A percentile compares a stretch with the other conserved stretches of the same genome.
phyloP scores from a whole-genome alignment of 2,329 filamentous ascomycete genomes.

The Orbilia blumenaviensis region DNA sequence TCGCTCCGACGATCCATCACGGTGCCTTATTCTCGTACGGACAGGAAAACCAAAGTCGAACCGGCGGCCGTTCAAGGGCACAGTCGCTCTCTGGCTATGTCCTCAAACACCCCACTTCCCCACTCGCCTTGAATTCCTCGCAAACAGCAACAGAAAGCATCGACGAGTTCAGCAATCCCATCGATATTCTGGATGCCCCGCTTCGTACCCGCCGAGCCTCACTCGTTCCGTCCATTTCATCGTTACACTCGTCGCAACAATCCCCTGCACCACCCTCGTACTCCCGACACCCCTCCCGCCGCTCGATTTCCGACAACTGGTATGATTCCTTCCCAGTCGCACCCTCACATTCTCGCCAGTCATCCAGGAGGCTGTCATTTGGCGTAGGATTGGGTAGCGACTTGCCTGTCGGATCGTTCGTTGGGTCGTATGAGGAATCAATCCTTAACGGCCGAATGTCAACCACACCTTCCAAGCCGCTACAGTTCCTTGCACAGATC shows the following conservation, averaged over 20 bases:
- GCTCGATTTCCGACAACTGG: constrained; percentile 67
- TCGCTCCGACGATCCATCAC: constrained; percentile 57
- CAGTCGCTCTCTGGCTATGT: constrained; percentile 80
- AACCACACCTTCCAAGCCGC: constrained; percentile 87
- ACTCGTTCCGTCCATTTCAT: constrained; percentile 71
- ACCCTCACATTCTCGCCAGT: constrained; percentile 66
- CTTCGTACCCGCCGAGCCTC: constrained; percentile 74
- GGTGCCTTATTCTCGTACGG: constrained; percentile 32
- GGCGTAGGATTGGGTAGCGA: constrained; percentile 75
- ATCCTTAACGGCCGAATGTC: constrained; percentile 96
- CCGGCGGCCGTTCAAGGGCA: constrained; percentile 58
- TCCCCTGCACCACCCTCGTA: constrained; percentile 52
- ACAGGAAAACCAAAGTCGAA: constrained; percentile 55
- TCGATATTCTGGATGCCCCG: constrained; percentile 60
- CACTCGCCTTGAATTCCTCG: constrained; percentile 77
- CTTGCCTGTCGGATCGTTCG: constrained; percentile 90
- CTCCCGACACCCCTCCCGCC: constrained; percentile 74
- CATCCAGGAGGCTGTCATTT: constrained; percentile 73
- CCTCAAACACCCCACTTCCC: constrained; percentile 88
- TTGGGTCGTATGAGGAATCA: constrained; percentile 96
- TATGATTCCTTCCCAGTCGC: constrained; percentile 60
- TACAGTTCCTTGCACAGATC: constrained; percentile 94
- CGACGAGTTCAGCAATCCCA: constrained; percentile 71
- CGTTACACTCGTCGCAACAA: constrained; percentile 62
- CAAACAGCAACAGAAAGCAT: constrained; percentile 53